Base-by-base conservation (phyloP, 192 early-diverging fungal genomes). In the Coemansia sp. region DNA sequence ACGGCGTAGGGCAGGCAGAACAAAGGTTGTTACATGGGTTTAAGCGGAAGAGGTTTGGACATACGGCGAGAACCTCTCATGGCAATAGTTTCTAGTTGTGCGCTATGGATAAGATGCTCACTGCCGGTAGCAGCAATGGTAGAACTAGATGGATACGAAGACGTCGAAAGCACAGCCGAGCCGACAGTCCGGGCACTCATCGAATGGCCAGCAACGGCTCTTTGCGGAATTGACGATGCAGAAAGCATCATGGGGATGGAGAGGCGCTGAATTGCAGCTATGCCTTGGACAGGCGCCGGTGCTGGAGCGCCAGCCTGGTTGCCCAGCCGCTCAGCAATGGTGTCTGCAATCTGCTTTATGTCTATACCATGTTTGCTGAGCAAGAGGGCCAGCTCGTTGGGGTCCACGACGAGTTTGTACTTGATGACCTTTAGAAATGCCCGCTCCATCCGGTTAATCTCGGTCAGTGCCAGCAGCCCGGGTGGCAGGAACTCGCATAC, bases 331-430 rank as follows among this genome's bases (percentile, higher is more conserved):
- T 79, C 68, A 0, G 67, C 39, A 59, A 79, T 71, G 1, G 55
- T 53, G 15, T 40, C 15, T 1, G 77, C 77, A 69, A 81, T 75
- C 48, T 72, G 66, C 26, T 65, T 46, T 16, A 75, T 81, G 49
- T 81, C 79, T 61, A 81, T 72, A 2, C 74, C 73, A 59, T 81
- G 79, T 42, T 66, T 71, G 21, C 70, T 52, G 28, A 81, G 37
- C 52, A 81, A n/a, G 43, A 73, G 33, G 4, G 72, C 70, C n/a
- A 81, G 51, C 30, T 81, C 79, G 29, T 81, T 60, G 2, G 73
- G 79, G 8, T 76, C 71, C n/a, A 81, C 79, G 26, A 75, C 49
- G 26, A 81, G 60, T 58, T 81, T 81, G 67, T 75, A 81, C 60
- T 61, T 63, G 35, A 81, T 81, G 16, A 72, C 61, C 15, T 34